Percentiles rank a stretch among this genome's conserved stretches.
Evolutionary conservation across 139 green algal genomes (phyloP).

Genomic region (Tetraselmis chui): DNA sequence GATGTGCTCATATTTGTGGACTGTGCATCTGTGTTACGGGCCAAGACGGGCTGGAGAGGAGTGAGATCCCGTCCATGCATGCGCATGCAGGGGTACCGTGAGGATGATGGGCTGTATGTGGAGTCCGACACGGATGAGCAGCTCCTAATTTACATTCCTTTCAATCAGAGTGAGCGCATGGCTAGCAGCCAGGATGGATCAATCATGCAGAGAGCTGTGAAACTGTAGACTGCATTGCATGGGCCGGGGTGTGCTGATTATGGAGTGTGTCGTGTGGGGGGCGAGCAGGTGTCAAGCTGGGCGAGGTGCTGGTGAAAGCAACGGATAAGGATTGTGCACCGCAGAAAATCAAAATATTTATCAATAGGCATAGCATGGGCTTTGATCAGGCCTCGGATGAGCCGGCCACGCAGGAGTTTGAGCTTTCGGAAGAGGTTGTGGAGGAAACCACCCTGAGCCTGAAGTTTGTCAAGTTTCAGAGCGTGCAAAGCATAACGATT

Average conservation of each 20-base stretch:
- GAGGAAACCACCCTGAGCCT: conserved; percentile 41
- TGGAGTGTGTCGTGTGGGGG: not conserved
- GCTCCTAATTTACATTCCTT: conserved; percentile 79
- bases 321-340: conserved; percentile 31
- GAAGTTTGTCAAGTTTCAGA: conserved; percentile 76
- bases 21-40: not conserved
- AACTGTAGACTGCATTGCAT: not conserved
- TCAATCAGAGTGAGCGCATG: conserved; percentile 51
- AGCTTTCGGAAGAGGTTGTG: conserved; percentile 45
- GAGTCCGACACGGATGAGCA: conserved; percentile 82
- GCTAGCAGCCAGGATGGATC: too few relatives aligned
- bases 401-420: conserved; percentile 51
- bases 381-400: conserved; percentile 34
- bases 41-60: conserved; percentile 22
- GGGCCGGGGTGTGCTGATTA: conserved; percentile 1
- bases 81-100: conserved; percentile 54
- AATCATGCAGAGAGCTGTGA: too few relatives aligned
- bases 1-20: not conserved
- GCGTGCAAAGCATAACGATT: conserved; percentile 53
- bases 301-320: conserved; percentile 61
- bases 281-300: conserved; percentile 55
- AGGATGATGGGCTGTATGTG: conserved; percentile 61
- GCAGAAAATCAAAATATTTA: conserved; percentile 58
- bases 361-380: conserved; percentile 49
- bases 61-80: not conserved